Evolutionary conservation across 2,329 filamentous ascomycete species (phyloP), one percentile per base, ranked within the genome.

Genomic region (Fusarium newnesense): DNA sequence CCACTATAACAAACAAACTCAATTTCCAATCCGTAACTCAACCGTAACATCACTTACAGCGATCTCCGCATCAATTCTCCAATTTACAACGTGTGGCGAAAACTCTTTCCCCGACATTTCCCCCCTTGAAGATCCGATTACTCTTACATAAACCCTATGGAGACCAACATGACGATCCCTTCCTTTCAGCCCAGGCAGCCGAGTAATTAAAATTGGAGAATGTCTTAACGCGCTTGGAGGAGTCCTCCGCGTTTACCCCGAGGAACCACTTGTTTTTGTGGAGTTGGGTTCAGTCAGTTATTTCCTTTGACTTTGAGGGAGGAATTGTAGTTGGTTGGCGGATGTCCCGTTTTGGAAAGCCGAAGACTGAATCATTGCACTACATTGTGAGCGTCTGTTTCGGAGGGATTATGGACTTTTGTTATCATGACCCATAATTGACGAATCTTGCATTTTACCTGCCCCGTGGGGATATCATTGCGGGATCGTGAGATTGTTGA

Each of bases 201-300:
- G 19, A 26, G 6, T 34, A 47, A 64, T 43, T 60, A 50, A 64
- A 61, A 64, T 50, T 64, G 61, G 61, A 43, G 56, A 60, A 63
- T 12, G 10, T 11, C 10, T 47, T n/a, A 16, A n/a, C n/a, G 15
- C 15, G 34, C 11, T 5, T 16, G 24, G 60, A 63, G 28, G n/a
- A 37, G 54, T 61, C 30, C 37, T 64, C 54, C 54, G 44, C 24
- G 26, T 28, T 42, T 44, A 43, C 37, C 61, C 32, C 44, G 44
- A 50, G 39, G 44, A 21, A 47, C 52, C 59, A 62, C 39, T 37
- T 37, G 32, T 49, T 64, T 37, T 28, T 40, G 36, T 62, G 54
- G 43, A 42, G 32, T 49, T 50, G 11, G 8, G 4, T 5, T 36
- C 32, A 54, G 28, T 10, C 46, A 54, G 13, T 40, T 12, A 39